Conservation (phyloP, 2,329 filamentous ascomycete genomes). For the Neoascochyta sp. region DNA sequence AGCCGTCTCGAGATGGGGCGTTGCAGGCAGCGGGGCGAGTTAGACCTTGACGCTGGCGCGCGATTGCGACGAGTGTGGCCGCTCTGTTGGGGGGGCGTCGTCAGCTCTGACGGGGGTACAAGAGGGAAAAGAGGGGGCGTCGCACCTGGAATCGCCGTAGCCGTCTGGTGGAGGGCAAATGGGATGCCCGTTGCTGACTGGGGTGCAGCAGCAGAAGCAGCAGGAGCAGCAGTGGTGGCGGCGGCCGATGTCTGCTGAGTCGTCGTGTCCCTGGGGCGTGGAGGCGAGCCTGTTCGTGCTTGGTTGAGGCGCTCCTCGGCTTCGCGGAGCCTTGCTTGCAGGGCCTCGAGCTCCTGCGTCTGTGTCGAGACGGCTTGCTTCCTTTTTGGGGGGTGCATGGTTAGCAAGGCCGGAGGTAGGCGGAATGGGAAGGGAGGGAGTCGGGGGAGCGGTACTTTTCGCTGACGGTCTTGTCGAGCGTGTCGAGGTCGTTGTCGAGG, state of each 20-base stretch:
- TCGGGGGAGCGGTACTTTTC: constrained; percentile 65
- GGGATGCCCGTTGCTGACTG: too few species aligned
- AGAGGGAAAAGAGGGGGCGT: too few species aligned
- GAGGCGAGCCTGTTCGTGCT: constrained; percentile 32
- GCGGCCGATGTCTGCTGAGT: too few species aligned
- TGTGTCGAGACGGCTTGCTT: constrained; percentile 74
- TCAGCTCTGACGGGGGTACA: too few species aligned
- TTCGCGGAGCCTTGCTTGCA: constrained; percentile 78
- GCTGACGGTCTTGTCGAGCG: constrained; percentile 70
- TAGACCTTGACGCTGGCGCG: constrained; percentile 11
- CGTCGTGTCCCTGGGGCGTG: too few species aligned
- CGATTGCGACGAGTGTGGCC: constrained; percentile 9
- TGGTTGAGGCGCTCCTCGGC: constrained; percentile 70
- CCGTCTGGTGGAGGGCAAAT: too few species aligned
- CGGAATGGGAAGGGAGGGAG: neutral
- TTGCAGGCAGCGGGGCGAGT: too few species aligned
- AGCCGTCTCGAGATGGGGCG: too few species aligned
- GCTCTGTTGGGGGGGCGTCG: constrained; percentile 2
- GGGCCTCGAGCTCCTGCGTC: constrained; percentile 74
- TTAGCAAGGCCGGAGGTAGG: constrained; percentile 6
- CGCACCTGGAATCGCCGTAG: constrained; percentile 8
- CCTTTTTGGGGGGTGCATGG: constrained; percentile 54
- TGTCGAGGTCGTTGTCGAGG: constrained; percentile 72
- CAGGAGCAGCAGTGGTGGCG: too few species aligned
- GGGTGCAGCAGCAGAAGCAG: too few species aligned